A percentile compares a stretch with the other conserved stretches of the same genome.
Conservation (phyloP, 495 filamentous ascomycete genomes). For the Bacidia rubella region DNA sequence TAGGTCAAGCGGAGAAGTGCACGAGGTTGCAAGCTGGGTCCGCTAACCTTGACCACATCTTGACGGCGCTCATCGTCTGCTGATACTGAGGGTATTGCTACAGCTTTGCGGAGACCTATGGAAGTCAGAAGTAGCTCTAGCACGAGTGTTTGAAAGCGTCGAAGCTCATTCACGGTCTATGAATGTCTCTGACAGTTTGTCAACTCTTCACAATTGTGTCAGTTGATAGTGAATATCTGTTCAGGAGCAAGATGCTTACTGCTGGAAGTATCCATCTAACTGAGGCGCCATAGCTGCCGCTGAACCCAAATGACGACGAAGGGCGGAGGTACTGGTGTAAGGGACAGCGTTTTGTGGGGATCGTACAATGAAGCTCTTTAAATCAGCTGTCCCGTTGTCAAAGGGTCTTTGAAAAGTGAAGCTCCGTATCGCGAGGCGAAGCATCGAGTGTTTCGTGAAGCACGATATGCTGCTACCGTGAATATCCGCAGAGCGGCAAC, state of each 20-base stretch:
- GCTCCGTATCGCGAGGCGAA: too few species aligned
- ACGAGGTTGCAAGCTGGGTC: neutral
- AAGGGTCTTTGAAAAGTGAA: too few species aligned
- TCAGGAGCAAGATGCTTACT: constrained; percentile 32
- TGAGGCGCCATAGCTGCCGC: constrained; percentile 62
- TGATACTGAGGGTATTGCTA: constrained; percentile 91
- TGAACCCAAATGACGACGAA: constrained; percentile 2
- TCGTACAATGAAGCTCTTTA: too few species aligned
- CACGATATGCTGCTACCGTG: too few species aligned
- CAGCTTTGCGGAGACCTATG: constrained; percentile 64
- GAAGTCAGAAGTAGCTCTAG: neutral
- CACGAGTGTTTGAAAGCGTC: neutral
- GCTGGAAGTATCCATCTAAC: constrained; percentile 70
- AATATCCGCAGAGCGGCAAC: too few species aligned
- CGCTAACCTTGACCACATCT: constrained; percentile 63
- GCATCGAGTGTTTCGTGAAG: too few species aligned
- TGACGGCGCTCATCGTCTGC: constrained; percentile 75
- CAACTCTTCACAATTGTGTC: constrained; percentile 41
- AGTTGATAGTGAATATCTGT: neutral
- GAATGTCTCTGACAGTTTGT: constrained; percentile 64
- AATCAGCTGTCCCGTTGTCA: too few species aligned
- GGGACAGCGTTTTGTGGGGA: too few species aligned
- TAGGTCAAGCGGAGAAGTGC: neutral
- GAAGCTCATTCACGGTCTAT: constrained; percentile 55
- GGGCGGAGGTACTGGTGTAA: too few species aligned